These are phyloP conservation scores for Hyphopichia wangnamkhiaoensis DNA, from an alignment of 1,139 yeast genomes.

Conservation along the genomic window DNA sequence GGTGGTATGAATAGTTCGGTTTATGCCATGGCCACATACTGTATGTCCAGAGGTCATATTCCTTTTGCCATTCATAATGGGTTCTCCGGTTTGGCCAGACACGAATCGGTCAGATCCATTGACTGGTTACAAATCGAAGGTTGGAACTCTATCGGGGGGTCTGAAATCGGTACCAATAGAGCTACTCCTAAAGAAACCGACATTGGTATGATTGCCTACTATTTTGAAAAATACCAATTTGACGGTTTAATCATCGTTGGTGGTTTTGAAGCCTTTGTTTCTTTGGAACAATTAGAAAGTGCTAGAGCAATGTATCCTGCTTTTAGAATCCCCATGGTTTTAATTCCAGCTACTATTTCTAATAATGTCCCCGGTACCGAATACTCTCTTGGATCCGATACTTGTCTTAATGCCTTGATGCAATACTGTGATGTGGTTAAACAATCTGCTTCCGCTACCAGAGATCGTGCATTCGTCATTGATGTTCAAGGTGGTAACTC, in stretches of 20 bases:
- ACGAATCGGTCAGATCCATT: conserved; percentile 63
- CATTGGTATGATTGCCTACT: conserved; percentile 73
- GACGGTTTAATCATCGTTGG: conserved; percentile 78
- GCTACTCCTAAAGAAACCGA: conserved; percentile 66
- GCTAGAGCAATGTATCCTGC: conserved; percentile 68
- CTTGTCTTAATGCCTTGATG: conserved; percentile 73
- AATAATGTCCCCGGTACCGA: conserved; percentile 86
- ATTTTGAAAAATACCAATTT: conserved; percentile 69
- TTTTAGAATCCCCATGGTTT: conserved; percentile 75
- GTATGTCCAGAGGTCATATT: conserved; percentile 73
- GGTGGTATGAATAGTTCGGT: conserved; percentile 81
- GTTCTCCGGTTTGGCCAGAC: conserved; percentile 73
- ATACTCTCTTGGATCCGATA: conserved; percentile 76
- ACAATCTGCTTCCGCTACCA: conserved; percentile 76
- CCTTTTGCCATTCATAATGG: conserved; percentile 77
- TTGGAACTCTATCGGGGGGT: conserved; percentile 77
- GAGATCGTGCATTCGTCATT: conserved; percentile 76
- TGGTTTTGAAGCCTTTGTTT: conserved; percentile 77
- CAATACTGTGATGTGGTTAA: conserved; percentile 78
- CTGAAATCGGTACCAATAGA: conserved; percentile 81
- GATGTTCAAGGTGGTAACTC: conserved; percentile 90
- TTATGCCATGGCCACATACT: conserved; percentile 71
- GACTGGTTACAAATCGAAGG: conserved; percentile 71
- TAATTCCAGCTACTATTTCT: conserved; percentile 80
- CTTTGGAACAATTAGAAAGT: conserved; percentile 65